Conservation (phyloP, 768 basidiomycete species). For the Russula vinacea region DNA sequence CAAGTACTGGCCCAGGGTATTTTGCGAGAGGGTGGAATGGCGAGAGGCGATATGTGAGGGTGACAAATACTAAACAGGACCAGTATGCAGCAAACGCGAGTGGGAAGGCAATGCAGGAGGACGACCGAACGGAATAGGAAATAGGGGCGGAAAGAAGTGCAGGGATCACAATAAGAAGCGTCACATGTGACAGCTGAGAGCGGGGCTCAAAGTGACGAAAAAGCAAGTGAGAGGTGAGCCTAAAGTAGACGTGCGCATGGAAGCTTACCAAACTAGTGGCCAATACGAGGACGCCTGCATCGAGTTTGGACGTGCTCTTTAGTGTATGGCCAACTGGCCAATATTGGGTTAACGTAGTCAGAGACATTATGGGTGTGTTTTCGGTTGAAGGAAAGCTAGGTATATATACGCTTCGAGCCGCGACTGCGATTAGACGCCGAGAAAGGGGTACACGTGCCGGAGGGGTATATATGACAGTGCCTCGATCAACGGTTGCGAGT, state of each 20-base stretch:
- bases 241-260: not conserved
- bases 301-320: not conserved
- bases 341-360: not conserved
- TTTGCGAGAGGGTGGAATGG: constrained; percentile 52
- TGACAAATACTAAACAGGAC: constrained; percentile 12
- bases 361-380: constrained; percentile 38
- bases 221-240: constrained; percentile 7
- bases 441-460: not conserved
- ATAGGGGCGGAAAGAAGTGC: constrained; percentile 14
- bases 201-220: constrained; percentile 19
- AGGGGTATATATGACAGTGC: not conserved
- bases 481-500: no score
- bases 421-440: not conserved
- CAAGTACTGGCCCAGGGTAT: constrained; percentile 49
- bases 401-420: not conserved
- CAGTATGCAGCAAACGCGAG: constrained; percentile 14
- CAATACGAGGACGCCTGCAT: not conserved
- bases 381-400: not conserved
- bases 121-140: not conserved
- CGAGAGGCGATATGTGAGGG: constrained; percentile 45
- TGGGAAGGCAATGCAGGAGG: not conserved
- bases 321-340: not conserved
- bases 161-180: constrained; percentile 12
- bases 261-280: constrained; percentile 11
- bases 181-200: not conserved